Evolutionary conservation across 73 alveolate species (phyloP).

Genomic region (Paramecium caudatum): DNA sequence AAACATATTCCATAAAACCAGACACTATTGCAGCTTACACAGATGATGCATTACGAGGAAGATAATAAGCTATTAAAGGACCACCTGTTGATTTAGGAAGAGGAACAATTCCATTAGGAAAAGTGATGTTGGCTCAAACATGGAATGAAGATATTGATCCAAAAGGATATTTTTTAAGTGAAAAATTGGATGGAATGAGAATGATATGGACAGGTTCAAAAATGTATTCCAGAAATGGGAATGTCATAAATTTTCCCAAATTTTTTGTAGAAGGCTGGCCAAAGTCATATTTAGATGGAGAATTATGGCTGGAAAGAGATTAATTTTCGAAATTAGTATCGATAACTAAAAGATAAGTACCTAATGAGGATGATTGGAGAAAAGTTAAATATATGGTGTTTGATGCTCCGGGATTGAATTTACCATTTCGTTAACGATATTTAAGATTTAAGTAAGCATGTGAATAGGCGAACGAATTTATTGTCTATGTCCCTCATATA

Average conservation of each 20-base stretch:
- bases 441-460: constrained; percentile 50
- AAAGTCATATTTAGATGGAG: constrained; percentile 88
- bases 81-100: constrained; percentile 48
- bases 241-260: constrained; percentile 83
- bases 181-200: constrained; percentile 90
- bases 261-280: constrained; percentile 84
- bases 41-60: constrained; percentile 23
- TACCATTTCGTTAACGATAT: constrained; percentile 79
- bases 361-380: constrained; percentile 86
- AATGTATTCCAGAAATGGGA: constrained; percentile 83
- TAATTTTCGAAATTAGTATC: constrained; percentile 81
- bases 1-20: background rate
- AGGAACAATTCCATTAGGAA: constrained; percentile 12
- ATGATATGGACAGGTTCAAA: constrained; percentile 84
- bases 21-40: constrained; percentile 28
- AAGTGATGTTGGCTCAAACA: constrained; percentile 79
- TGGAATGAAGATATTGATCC: constrained; percentile 84
- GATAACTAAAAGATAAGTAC: constrained; percentile 82
- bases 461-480: constrained; percentile 58
- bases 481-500: constrained; percentile 76
- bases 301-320: constrained; percentile 84
- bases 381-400: constrained; percentile 84
- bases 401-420: constrained; percentile 85
- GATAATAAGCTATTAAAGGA: background rate
- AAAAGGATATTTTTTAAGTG: constrained; percentile 86